phyloP scores from a whole-genome alignment of 2,329 filamentous ascomycete species.

The Ophiosphaerella narmari region DNA sequence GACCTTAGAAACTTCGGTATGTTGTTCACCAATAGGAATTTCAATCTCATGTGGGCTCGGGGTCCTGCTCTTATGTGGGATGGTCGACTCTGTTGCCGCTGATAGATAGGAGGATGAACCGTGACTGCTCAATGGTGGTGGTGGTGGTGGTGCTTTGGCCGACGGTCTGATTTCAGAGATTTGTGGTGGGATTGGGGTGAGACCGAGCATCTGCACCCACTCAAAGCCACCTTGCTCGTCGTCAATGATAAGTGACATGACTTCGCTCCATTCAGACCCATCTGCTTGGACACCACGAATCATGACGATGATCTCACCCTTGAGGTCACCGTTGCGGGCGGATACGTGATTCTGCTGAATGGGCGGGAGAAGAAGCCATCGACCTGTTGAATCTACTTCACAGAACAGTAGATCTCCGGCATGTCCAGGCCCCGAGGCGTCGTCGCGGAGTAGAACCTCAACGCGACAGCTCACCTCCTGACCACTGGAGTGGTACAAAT shows the following conservation, averaged over 20 bases:
- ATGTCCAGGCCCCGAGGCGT: slow-evolving; percentile 67
- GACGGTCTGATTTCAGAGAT: slow-evolving; percentile 58
- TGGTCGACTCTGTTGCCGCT: slow-evolving; percentile 36
- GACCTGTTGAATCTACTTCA: slow-evolving; percentile 76
- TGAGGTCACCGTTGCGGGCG: slow-evolving; percentile 74
- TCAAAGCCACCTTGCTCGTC: slow-evolving; percentile 78
- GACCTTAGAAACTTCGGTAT: slow-evolving; percentile 51
- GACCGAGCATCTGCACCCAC: slow-evolving; percentile 86
- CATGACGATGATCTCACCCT: slow-evolving; percentile 82
- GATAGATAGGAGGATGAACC: slow-evolving; percentile 58
- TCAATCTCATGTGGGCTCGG: slow-evolving; percentile 61
- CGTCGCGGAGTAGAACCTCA: slow-evolving; percentile 85
- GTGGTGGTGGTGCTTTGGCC: slow-evolving; percentile 44
- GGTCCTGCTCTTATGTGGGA: slow-evolving; percentile 47
- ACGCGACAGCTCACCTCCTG: slow-evolving; percentile 88
- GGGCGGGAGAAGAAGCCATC: slow-evolving; percentile 91
- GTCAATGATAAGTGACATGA: slow-evolving; percentile 76
- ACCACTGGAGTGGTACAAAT: slow-evolving; percentile 84
- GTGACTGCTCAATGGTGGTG: slow-evolving; percentile 54
- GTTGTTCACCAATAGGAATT: slow-evolving; percentile 65
- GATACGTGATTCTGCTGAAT: slow-evolving; percentile 75
- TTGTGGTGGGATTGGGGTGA: slow-evolving; percentile 64
- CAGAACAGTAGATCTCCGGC: slow-evolving; percentile 88
- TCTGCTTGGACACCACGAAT: slow-evolving; percentile 70
- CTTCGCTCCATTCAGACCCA: slow-evolving; percentile 76